Conservation (phyloP, 2,329 filamentous ascomycete genomes). For the Sarocladium oryzae region DNA sequence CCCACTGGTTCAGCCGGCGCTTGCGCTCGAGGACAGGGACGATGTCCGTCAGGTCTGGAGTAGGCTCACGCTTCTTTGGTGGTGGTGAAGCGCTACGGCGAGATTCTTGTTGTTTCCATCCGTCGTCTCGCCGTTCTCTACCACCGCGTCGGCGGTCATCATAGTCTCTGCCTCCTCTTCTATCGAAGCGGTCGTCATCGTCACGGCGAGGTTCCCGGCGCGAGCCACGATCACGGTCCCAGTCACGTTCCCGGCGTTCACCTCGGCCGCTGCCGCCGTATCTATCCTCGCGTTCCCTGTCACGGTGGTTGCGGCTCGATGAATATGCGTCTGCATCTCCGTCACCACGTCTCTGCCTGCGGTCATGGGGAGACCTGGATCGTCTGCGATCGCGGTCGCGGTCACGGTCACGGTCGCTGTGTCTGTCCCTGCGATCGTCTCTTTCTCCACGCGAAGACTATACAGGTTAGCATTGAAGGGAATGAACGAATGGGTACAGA, state of each 20-base stretch:
- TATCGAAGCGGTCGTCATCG: conserved; percentile 48
- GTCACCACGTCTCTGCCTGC: conserved; percentile 62
- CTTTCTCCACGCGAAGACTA: conserved; percentile 19
- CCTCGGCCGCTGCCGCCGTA: conserved; percentile 56
- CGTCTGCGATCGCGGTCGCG: conserved; percentile 63
- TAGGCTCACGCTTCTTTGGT: conserved; percentile 88
- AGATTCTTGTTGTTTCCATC: conserved; percentile 37
- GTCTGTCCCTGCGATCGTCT: conserved; percentile 29
- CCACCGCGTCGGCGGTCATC: conserved; percentile 47
- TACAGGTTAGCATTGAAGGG: not conserved
- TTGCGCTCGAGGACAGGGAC: conserved; percentile 78
- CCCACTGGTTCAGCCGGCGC: conserved; percentile 95
- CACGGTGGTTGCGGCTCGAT: conserved; percentile 84
- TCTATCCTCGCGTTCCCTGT: conserved; percentile 87
- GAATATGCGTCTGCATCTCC: conserved; percentile 79
- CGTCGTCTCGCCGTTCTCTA: conserved; percentile 34
- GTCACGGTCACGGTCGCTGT: conserved; percentile 30
- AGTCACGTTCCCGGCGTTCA: conserved; percentile 63
- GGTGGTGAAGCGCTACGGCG: conserved; percentile 66
- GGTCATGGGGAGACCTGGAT: conserved; percentile 78
- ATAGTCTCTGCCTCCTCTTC: conserved; percentile 33
- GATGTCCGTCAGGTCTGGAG: conserved; percentile 85
- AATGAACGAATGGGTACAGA: not conserved
- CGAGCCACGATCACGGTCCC: conserved; percentile 63
- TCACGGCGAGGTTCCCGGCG: conserved; percentile 60